These are phyloP conservation scores for Ophiosphaerella korrae DNA, from an alignment of 2,329 filamentous ascomycete genomes.

Conservation along the genomic window DNA sequence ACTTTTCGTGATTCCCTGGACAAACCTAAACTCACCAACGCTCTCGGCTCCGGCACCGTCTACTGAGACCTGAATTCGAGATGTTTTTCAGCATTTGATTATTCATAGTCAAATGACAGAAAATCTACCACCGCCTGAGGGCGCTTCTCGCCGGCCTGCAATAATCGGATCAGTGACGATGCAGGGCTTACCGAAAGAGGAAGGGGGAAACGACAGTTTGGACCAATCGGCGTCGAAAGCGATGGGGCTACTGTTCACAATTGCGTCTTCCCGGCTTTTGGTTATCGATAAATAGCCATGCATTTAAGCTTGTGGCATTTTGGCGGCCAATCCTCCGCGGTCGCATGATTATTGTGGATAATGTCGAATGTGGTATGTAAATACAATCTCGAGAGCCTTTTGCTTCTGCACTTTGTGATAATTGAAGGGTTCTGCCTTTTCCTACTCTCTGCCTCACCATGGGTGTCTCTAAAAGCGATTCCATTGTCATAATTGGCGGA, in stretches of 20 bases:
- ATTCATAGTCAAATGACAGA: too few relatives aligned
- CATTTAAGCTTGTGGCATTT: too few relatives aligned
- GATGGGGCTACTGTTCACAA: neutral
- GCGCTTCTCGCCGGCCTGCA: too few relatives aligned
- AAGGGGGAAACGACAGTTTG: slow-evolving; percentile 4
- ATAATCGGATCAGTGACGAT: neutral
- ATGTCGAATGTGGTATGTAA: too few relatives aligned
- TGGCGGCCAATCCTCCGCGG: neutral
- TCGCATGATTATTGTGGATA: neutral
- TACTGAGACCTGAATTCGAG: too few relatives aligned
- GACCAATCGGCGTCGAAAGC: slow-evolving; percentile 5
- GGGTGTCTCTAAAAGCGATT: slow-evolving; percentile 24
- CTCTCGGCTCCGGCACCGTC: too few relatives aligned
- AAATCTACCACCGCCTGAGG: too few relatives aligned
- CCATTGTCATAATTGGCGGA: slow-evolving; percentile 35
- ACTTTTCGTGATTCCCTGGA: too few relatives aligned
- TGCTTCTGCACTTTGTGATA: neutral
- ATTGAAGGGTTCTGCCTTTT: neutral
- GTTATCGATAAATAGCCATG: neutral
- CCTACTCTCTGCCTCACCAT: slow-evolving; percentile 9
- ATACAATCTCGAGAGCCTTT: too few relatives aligned
- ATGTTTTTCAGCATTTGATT: too few relatives aligned
- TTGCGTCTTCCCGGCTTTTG: neutral
- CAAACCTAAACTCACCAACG: too few relatives aligned
- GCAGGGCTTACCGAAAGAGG: slow-evolving; percentile 1